Evolutionary conservation across 2,329 filamentous ascomycete genomes (phyloP), one percentile per base, ranked within the genome.

Genomic region (Aspergillus niger): DNA sequence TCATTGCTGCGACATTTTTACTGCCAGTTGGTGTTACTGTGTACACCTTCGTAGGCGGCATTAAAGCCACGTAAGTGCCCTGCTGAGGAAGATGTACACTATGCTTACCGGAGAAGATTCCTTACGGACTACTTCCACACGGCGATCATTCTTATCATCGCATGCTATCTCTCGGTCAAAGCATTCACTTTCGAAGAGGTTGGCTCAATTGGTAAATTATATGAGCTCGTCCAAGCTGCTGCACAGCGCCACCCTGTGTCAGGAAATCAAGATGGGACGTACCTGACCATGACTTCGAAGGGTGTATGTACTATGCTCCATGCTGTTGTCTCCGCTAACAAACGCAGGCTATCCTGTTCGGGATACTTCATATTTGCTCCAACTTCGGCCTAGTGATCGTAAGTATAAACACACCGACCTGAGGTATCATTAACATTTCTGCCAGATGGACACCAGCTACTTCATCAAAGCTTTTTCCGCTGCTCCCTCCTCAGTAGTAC

Each of bases 271-370:
- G 69, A 78, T n/a, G 83, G 83, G 0, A 82, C 81, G 0, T 85
- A 83, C 60, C 63, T 86, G 55, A 86, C 85, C 0, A 83, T 86
- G 82, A 83, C 79, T 0, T 84, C 82, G 2, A 81, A 83, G 58
- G 74, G 75, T 17, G 79, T 80, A 36, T 76, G 73, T n/a, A n/a
- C n/a, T n/a, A n/a, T n/a, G n/a, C n/a, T n/a, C n/a, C n/a, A n/a
- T n/a, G n/a, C n/a, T n/a, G n/a, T n/a, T n/a, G n/a, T n/a, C n/a
- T n/a, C n/a, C n/a, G n/a, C n/a, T n/a, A n/a, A n/a, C n/a, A n/a
- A n/a, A n/a, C n/a, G n/a, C n/a, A 82, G 74, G 81, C 76, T 3
- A 82, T 84, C 0, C 69, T 83, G 0, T 84, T 84, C 22, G 81
- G 79, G 0, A 83, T 83, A 3, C 72, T 83, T 1, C 81, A 82